These are phyloP conservation scores for Pichia kudriavzevii DNA, from an alignment of 1,139 yeast genomes.

Conservation along the genomic window DNA sequence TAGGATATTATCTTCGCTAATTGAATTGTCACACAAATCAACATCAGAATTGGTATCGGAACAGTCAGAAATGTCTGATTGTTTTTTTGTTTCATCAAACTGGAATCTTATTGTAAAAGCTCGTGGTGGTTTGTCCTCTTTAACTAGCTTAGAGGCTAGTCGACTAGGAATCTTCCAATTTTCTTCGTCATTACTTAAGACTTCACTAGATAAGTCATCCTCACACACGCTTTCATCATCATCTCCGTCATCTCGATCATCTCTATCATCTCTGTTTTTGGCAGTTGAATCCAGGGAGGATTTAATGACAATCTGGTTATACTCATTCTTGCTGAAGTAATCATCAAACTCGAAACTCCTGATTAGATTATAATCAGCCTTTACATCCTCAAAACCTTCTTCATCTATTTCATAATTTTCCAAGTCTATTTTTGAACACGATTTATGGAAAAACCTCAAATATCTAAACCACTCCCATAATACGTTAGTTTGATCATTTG, in stretches of 20 bases:
- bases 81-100: neutral
- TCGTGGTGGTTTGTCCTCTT: slow-evolving; percentile 26
- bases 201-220: neutral
- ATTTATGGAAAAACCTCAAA: slow-evolving; percentile 21
- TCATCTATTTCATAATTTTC: slow-evolving; percentile 24
- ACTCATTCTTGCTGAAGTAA: slow-evolving; percentile 19
- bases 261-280: slow-evolving; percentile 1
- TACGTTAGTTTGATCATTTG: slow-evolving; percentile 17
- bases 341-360: slow-evolving; percentile 21
- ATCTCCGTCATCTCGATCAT: slow-evolving; percentile 14
- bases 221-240: neutral
- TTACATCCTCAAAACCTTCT: slow-evolving; percentile 27
- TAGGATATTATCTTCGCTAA: neutral
- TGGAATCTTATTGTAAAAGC: slow-evolving; percentile 24
- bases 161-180: slow-evolving; percentile 16
- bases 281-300: slow-evolving; percentile 1
- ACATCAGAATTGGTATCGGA: neutral
- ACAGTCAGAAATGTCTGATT: slow-evolving; percentile 1
- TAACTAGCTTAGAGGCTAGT: slow-evolving; percentile 19
- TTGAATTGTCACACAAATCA: neutral
- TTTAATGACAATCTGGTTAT: slow-evolving; percentile 22
- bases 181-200: slow-evolving; percentile 16
- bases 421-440: slow-evolving; percentile 29
- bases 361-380: slow-evolving; percentile 23
- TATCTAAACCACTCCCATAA: slow-evolving; percentile 25